Evolutionary conservation across 768 basidiomycete genomes (phyloP).

Genomic region (Paxillus involutus): DNA sequence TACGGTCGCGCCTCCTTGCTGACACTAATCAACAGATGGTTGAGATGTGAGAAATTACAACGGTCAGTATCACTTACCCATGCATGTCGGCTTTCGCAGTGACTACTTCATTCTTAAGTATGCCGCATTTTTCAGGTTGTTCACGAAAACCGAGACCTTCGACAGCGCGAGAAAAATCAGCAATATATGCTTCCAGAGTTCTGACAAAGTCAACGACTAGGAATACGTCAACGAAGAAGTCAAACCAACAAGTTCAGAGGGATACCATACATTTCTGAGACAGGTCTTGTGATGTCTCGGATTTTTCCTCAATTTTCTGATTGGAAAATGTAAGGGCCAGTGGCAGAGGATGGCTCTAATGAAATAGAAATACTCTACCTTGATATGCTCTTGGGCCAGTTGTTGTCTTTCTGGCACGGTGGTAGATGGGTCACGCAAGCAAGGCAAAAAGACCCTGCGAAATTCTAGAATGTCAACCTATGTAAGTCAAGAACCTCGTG

Average conservation of each 20-base stretch:
- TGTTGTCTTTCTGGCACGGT: conserved; percentile 9
- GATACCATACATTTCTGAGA: conserved; percentile 16
- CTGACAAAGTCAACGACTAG: conserved; percentile 4
- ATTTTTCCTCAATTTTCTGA: conserved; percentile 11
- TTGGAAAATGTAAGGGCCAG: background rate
- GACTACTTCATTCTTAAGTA: background rate
- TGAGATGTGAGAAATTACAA: background rate
- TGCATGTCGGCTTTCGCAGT: conserved; percentile 12
- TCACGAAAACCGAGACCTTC: conserved; percentile 5
- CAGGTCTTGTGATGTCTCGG: conserved; percentile 15
- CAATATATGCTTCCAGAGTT: conserved; percentile 13
- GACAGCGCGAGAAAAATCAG: conserved; percentile 10
- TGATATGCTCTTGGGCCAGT: conserved; percentile 16
- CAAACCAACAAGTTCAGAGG: too few relatives aligned
- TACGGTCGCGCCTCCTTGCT: conserved; percentile 12
- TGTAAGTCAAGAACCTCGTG: background rate
- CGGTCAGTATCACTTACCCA: conserved; percentile 2
- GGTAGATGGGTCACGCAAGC: conserved; percentile 6
- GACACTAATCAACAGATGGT: conserved; percentile 5
- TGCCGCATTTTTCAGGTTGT: conserved; percentile 1
- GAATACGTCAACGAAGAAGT: too few relatives aligned
- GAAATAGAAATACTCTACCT: background rate
- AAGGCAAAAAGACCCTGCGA: conserved; percentile 15
- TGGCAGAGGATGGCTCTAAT: background rate
- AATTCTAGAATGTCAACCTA: conserved; percentile 5